phyloP scores from a whole-genome alignment of 1,139 yeast species.

The Blastobotrys indianensis region DNA sequence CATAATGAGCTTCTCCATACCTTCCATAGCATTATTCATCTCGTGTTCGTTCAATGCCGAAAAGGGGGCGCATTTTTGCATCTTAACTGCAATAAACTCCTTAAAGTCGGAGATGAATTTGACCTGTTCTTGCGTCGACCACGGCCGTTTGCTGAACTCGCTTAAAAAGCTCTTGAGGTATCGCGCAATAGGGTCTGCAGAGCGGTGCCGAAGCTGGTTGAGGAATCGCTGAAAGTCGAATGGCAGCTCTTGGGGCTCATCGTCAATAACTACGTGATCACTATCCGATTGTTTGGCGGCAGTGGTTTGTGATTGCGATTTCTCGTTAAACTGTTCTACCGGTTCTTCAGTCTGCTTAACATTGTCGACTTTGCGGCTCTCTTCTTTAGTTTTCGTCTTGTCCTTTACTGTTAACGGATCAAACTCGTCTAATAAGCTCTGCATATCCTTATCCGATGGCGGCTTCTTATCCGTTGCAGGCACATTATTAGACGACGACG shows the following conservation, averaged over 20 bases:
- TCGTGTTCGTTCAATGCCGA: constrained; percentile 54
- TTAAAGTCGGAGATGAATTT: constrained; percentile 70
- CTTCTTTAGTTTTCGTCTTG: background rate
- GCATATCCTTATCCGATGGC: constrained; percentile 15
- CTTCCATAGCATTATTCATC: constrained; percentile 75
- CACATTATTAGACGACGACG: constrained; percentile 1
- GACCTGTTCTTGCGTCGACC: constrained; percentile 72
- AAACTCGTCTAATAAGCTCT: constrained; percentile 30
- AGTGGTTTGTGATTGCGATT: background rate
- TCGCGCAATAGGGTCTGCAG: constrained; percentile 85
- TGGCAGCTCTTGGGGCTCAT: constrained; percentile 31
- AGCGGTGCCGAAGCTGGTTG: constrained; percentile 59
- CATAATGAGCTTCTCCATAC: constrained; percentile 89
- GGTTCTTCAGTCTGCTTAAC: background rate
- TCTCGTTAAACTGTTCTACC: background rate
- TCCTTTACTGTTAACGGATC: constrained; percentile 25
- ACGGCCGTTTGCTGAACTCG: constrained; percentile 66
- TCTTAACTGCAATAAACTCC: constrained; percentile 56
- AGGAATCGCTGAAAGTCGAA: constrained; percentile 84
- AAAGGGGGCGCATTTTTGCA: constrained; percentile 68
- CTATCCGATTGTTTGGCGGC: background rate
- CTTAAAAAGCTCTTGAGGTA: constrained; percentile 71
- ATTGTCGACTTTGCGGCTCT: background rate
- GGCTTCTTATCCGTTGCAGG: background rate
- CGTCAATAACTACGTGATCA: background rate